Conservation (phyloP, 495 filamentous ascomycete species). For the Neurospora sp. region DNA sequence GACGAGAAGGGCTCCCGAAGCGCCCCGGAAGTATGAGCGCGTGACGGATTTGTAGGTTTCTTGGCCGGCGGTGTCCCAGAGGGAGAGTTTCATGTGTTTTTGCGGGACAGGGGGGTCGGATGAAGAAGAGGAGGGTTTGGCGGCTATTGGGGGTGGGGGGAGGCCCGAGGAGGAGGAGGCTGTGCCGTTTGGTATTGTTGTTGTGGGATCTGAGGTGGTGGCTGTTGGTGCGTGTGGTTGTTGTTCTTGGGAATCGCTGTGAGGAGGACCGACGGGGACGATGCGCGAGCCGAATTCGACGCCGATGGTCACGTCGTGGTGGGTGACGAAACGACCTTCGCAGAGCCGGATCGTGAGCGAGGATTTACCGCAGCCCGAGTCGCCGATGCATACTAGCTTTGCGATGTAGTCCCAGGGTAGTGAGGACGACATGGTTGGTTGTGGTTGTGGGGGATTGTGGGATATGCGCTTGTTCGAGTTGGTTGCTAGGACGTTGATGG, state of each 20-base stretch:
- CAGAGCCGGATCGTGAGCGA: constrained; percentile 86
- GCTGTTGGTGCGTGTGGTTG: not conserved
- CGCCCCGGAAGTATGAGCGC: constrained; percentile 88
- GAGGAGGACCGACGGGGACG: constrained; percentile 80
- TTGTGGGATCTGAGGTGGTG: not conserved
- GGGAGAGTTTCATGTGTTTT: constrained; percentile 63
- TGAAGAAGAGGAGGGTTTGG: constrained; percentile 3
- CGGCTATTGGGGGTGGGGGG: constrained; percentile 21
- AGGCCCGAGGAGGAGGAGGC: constrained; percentile 15
- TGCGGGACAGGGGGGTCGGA: constrained; percentile 29
- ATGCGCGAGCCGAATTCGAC: constrained; percentile 95
- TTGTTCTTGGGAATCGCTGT: constrained; percentile 18
- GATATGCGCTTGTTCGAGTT: not conserved
- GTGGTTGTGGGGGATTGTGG: not conserved
- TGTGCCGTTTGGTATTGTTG: not conserved
- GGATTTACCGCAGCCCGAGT: constrained; percentile 88
- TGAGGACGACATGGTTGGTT: constrained; percentile 32
- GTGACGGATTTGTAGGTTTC: constrained; percentile 96
- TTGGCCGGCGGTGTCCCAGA: constrained; percentile 97
- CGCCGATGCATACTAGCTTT: constrained; percentile 95
- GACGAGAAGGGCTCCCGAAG: constrained; percentile 82
- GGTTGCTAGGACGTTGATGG: not conserved
- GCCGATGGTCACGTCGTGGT: constrained; percentile 96
- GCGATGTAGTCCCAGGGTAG: constrained; percentile 93
- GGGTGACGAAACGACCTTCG: constrained; percentile 85